phyloP scores from a whole-genome alignment of 2,329 filamentous ascomycete species.

The Aspergillus brunneoviolaceus region DNA sequence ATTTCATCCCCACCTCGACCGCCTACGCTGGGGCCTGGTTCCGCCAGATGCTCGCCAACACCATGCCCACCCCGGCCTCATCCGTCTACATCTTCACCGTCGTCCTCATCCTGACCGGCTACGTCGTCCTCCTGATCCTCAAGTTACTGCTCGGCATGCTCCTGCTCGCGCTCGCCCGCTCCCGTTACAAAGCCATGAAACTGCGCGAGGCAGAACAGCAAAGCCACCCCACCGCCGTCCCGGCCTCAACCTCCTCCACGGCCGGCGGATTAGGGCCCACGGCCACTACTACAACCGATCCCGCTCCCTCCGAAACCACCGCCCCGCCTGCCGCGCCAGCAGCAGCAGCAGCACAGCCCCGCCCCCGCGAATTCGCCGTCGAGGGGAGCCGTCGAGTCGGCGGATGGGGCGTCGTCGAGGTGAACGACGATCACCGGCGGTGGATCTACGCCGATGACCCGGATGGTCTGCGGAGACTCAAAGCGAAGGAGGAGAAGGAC shows the following conservation, averaged over 20 bases:
- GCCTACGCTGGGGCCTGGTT: constrained; percentile 40
- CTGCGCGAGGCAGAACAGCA: constrained; percentile 52
- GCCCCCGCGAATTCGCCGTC: constrained; percentile 54
- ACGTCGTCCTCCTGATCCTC: constrained; percentile 77
- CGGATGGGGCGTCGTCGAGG: constrained; percentile 80
- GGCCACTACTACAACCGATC: background rate
- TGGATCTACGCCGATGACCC: constrained; percentile 86
- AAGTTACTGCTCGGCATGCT: constrained; percentile 89
- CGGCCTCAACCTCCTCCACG: too few relatives aligned
- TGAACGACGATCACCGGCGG: constrained; percentile 80
- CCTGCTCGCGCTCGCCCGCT: constrained; percentile 74
- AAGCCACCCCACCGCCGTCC: constrained; percentile 3
- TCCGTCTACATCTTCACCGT: constrained; percentile 59
- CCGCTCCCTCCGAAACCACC: background rate
- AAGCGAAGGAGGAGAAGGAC: constrained; percentile 63
- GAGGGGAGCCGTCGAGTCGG: constrained; percentile 75
- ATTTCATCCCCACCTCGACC: constrained; percentile 58
- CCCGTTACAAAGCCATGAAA: constrained; percentile 80
- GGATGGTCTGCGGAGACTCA: constrained; percentile 64
- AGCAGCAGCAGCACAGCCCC: constrained; percentile 8
- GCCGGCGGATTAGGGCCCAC: background rate
- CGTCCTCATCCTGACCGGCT: constrained; percentile 79
- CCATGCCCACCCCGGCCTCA: constrained; percentile 43
- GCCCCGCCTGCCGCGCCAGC: constrained; percentile 3
- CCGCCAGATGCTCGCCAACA: constrained; percentile 41